phyloP scores from a whole-genome alignment of 2,329 filamentous ascomycete genomes.

The Hawksworthiomyces lignivorus region DNA sequence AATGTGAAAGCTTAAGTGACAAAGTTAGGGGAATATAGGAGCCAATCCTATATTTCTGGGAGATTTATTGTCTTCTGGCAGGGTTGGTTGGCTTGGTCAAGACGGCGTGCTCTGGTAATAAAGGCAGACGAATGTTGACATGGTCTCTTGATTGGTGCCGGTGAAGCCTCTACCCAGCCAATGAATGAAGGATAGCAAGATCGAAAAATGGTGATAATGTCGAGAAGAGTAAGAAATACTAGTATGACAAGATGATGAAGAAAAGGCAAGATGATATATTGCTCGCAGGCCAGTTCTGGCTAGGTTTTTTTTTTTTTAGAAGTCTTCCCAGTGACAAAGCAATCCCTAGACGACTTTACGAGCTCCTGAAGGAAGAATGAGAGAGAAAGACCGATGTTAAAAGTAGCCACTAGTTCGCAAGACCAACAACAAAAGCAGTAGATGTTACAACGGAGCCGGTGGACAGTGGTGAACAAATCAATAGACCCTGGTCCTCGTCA shows the following conservation, averaged over 20 bases:
- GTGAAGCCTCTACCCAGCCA: conserved; percentile 5
- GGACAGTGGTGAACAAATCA: not conserved
- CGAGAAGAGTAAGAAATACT: not conserved
- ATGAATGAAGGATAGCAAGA: conserved; percentile 3
- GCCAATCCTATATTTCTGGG: too few species aligned
- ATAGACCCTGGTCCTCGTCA: not conserved
- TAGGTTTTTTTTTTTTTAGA: too few species aligned
- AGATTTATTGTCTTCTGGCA: not conserved
- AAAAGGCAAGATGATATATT: not conserved
- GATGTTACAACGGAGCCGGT: too few species aligned
- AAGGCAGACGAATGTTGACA: conserved; percentile 3
- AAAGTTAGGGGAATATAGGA: too few species aligned
- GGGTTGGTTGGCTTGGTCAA: not conserved
- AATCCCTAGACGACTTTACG: too few species aligned
- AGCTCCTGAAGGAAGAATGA: too few species aligned
- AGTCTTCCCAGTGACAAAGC: too few species aligned
- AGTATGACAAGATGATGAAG: not conserved
- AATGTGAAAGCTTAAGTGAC: too few species aligned
- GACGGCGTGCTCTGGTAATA: conserved; percentile 3
- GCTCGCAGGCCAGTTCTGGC: too few species aligned
- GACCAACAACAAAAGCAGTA: too few species aligned
- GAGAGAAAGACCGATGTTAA: not conserved
- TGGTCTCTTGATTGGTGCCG: conserved; percentile 10
- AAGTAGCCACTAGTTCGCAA: too few species aligned
- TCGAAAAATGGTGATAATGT: not conserved